Percentiles rank a stretch among this genome's conserved stretches.
Conservation (phyloP, 108 stramenopile species). For the Pseudonitzschia multistriata region DNA sequence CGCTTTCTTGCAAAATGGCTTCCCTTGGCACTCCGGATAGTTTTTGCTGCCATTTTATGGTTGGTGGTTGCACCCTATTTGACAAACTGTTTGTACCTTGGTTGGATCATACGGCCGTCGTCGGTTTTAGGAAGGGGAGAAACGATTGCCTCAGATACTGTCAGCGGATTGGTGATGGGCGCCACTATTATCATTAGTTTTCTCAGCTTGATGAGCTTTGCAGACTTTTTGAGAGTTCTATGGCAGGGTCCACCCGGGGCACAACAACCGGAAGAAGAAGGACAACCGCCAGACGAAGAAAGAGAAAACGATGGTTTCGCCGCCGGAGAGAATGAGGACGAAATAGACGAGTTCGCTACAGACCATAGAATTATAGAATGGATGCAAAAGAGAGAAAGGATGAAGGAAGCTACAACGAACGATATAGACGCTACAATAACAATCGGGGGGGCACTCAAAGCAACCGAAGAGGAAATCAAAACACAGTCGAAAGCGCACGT, state of each 20-base stretch:
- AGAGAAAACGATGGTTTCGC: not conserved
- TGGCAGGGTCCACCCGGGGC: constrained; percentile 50
- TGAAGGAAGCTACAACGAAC: not conserved
- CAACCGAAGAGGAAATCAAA: not conserved
- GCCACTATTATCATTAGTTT: constrained; percentile 84
- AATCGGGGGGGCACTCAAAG: not conserved
- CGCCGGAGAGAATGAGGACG: constrained; percentile 21
- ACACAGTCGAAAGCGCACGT: not conserved
- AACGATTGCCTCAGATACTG: constrained; percentile 56
- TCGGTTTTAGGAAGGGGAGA: constrained; percentile 53
- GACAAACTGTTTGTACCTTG: constrained; percentile 87
- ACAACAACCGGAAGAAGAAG: constrained; percentile 15
- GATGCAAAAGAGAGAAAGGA: not conserved
- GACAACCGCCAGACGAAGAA: not conserved
- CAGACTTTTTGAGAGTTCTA: constrained; percentile 88
- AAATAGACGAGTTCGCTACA: constrained; percentile 14
- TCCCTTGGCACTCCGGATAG: constrained; percentile 63
- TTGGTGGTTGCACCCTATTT: constrained; percentile 73
- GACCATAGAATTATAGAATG: constrained; percentile 18
- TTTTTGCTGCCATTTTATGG: constrained; percentile 72
- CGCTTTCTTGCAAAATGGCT: constrained; percentile 69
- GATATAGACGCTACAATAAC: constrained; percentile 19
- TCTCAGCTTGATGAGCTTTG: constrained; percentile 90
- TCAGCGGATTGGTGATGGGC: constrained; percentile 78
- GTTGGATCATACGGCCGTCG: constrained; percentile 82